Evolutionary conservation across 1,284 basidiomycete species (phyloP).

Genomic region (Golubevia sp.): DNA sequence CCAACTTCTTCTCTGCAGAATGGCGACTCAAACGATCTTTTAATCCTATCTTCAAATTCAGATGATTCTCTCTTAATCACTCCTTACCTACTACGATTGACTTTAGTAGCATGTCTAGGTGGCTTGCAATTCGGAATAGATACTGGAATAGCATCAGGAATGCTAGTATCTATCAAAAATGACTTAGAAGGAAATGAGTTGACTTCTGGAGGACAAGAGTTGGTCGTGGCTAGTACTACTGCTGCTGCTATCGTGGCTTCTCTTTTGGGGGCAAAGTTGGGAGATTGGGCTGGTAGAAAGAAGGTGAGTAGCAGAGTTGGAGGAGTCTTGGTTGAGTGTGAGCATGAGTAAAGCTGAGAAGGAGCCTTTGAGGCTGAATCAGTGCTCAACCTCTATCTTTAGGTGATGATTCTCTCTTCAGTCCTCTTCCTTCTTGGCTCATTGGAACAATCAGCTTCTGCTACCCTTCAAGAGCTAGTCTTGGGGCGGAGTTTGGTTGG

Average conservation of each 20-base stretch:
- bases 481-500: conserved; percentile 41
- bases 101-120: conserved; percentile 28
- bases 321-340: too few species aligned
- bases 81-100: conserved; percentile 29
- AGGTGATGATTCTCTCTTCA: conserved; percentile 33
- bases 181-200: conserved; percentile 39
- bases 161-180: conserved; percentile 39
- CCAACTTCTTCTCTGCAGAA: too few species aligned
- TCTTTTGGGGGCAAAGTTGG: conserved; percentile 27
- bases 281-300: conserved; percentile 35
- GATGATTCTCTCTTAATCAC: conserved; percentile 1
- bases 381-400: not conserved
- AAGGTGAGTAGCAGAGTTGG: conserved; percentile 6
- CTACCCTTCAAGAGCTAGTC: conserved; percentile 41
- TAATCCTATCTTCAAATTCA: too few species aligned
- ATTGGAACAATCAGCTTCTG: conserved; percentile 42
- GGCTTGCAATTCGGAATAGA: conserved; percentile 38
- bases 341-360: not conserved
- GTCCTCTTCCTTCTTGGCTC: conserved; percentile 43
- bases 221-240: conserved; percentile 45
- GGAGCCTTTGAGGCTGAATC: not conserved
- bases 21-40: too few species aligned
- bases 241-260: conserved; percentile 45
- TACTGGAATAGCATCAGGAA: conserved; percentile 36
- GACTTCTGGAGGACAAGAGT: conserved; percentile 38